Evolutionary conservation across 805 yeast species (phyloP), one percentile per base, ranked within the genome.

Genomic region (Yarrowia divulgata): DNA sequence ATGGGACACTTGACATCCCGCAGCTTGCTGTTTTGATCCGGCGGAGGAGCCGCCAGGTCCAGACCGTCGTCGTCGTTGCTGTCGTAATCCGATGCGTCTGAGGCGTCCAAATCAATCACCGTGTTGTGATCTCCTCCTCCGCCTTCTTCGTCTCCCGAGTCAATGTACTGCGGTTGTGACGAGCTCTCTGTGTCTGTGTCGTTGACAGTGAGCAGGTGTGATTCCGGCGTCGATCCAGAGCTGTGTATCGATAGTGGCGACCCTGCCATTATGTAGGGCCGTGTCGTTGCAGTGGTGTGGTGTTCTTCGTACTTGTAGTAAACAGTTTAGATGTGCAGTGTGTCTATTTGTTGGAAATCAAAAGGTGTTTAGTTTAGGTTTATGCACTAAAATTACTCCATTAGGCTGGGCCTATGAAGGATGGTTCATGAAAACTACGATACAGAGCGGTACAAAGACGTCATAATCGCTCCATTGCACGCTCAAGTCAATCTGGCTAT

Each of bases 1-100:
- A 79, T 78, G 10, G 79, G 75, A 70, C 81, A 79, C 19, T 49
- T 71, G 23, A 74, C 70, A 3, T 71, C 64, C 4, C 54, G 58
- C 16, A 75, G 37, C 34, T 42, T 66, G n/a, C 52, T 9, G 42
- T 32, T 1, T 12, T n/a, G 10, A n/a, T 42, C 60, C 1, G 50
- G 19, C 8, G 50, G 46, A 13, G 62, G 52, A 18, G 71, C 39
- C n/a, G 70, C 67, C 46, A 37, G 8, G 6, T 55, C 54, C 6
- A 49, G 54, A 3, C 54, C 54, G 54, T 32, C 14, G 52, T 48
- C 62, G 60, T 54, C 60, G 60, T 54, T 35, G 10, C 60, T 54
- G 45, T 37, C 60, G 45, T 54, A 54, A 23, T 54, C 60, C 19
- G 60, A 54, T 4, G 60, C 60, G 35, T 54, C 60, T 2, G 60